Conservation (phyloP, 768 basidiomycete species). For the Termitomyces bulborhizus region DNA sequence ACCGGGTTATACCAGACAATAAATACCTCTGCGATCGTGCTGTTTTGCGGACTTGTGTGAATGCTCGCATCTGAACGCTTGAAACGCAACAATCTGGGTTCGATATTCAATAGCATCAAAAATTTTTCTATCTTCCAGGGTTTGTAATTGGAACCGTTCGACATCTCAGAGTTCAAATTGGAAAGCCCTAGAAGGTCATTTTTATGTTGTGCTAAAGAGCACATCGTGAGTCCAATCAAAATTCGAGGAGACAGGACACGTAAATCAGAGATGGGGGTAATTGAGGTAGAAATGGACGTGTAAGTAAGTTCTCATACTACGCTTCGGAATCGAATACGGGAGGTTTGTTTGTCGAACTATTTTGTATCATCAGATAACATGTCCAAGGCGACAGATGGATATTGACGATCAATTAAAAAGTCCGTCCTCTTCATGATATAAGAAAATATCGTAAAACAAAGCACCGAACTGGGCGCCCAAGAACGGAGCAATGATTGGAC, state of each 20-base stretch:
- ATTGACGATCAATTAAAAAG: constrained; percentile 43
- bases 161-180: no score
- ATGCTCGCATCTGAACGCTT: no score
- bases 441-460: constrained; percentile 53
- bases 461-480: constrained; percentile 54
- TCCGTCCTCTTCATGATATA: constrained; percentile 54
- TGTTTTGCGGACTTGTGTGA: no score
- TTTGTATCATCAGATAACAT: background rate
- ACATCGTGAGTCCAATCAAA: background rate
- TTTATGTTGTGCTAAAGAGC: background rate
- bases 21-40: no score
- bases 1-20: no score
- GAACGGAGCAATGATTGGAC: constrained; percentile 56
- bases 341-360: background rate
- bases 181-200: background rate
- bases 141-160: no score
- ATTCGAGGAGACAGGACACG: background rate
- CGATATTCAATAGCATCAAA: no score
- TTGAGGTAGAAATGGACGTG: no score
- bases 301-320: no score
- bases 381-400: background rate
- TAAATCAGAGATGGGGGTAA: background rate
- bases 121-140: no score
- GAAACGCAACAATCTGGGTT: no score
- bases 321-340: background rate